phyloP scores from a whole-genome alignment of 2,329 filamentous ascomycete species.

The Aspergillus persii region DNA sequence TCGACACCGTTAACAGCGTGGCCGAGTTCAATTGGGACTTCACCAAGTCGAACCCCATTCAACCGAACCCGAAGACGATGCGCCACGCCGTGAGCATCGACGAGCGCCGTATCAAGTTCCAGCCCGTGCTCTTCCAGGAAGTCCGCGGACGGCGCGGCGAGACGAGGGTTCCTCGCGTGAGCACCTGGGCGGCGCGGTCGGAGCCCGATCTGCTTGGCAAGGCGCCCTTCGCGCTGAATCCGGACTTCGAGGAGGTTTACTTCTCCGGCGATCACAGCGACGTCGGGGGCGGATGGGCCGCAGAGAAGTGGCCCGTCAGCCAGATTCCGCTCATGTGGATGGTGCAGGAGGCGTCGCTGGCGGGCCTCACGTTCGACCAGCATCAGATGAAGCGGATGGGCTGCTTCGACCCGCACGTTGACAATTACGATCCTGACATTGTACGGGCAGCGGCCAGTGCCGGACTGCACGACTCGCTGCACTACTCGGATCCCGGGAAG shows the following conservation, averaged over 20 bases:
- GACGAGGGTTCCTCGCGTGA: slow-evolving; percentile 3
- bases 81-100: slow-evolving; percentile 55
- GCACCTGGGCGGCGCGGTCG: slow-evolving; percentile 21
- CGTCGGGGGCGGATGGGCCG: slow-evolving; percentile 69
- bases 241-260: slow-evolving; percentile 68
- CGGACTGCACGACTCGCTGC: slow-evolving; percentile 16
- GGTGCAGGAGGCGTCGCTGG: slow-evolving; percentile 59
- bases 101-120: slow-evolving; percentile 54
- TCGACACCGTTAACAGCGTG: slow-evolving; percentile 28
- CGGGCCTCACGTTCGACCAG: slow-evolving; percentile 66
- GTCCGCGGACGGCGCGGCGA: not conserved
- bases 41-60: slow-evolving; percentile 7
- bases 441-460: slow-evolving; percentile 11
- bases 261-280: slow-evolving; percentile 75
- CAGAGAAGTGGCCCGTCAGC: slow-evolving; percentile 57
- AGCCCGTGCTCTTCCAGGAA: slow-evolving; percentile 20
- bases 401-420: slow-evolving; percentile 14
- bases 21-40: slow-evolving; percentile 18
- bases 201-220: slow-evolving; percentile 5
- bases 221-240: not conserved
- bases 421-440: slow-evolving; percentile 1
- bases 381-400: slow-evolving; percentile 18
- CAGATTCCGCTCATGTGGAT: slow-evolving; percentile 69
- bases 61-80: slow-evolving; percentile 45
- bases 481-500: slow-evolving; percentile 14